Percentiles rank a stretch among this genome's conserved stretches.
These are phyloP conservation scores for Fallopia convolvulus DNA, from an alignment of 148 eudicot species.

Conservation along the genomic window DNA sequence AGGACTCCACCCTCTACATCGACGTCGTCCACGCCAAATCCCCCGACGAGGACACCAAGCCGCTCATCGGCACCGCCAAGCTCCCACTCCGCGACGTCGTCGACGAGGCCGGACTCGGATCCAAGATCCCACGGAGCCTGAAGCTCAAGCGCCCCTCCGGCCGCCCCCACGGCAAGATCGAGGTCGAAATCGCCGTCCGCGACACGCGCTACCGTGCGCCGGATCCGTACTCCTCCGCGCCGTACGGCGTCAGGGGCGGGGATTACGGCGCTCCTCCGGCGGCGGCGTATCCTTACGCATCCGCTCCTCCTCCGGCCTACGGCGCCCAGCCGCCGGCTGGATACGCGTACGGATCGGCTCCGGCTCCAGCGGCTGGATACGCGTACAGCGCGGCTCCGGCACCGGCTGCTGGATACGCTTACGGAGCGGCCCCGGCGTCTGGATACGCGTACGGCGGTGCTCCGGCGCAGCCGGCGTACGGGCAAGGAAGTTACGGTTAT, in stretches of 20 bases:
- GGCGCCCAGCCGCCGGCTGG: conserved; percentile 14
- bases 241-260: conserved; percentile 46
- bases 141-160: conserved; percentile 83
- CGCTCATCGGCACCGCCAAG: conserved; percentile 63
- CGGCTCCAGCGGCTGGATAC: conserved; percentile 17
- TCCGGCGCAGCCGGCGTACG: conserved; percentile 12
- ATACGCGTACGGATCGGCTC: conserved; percentile 16
- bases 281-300: conserved; percentile 12
- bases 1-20: conserved; percentile 48
- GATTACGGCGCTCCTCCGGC: conserved; percentile 17
- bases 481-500: conserved; percentile 11
- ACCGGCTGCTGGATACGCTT: conserved; percentile 1
- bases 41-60: conserved; percentile 55
- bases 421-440: conserved; percentile 12
- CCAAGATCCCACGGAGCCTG: conserved; percentile 20
- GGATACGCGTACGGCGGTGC: neutral
- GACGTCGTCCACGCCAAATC: conserved; percentile 68
- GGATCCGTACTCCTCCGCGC: conserved; percentile 44
- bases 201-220: conserved; percentile 52
- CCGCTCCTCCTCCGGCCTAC: conserved; percentile 12
- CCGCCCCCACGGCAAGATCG: conserved; percentile 73
- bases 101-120: conserved; percentile 56
- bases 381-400: neutral
- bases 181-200: conserved; percentile 32
- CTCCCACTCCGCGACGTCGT: conserved; percentile 41